phyloP scores from a whole-genome alignment of 2,329 filamentous ascomycete species.

The Pseudogymnoascus sp. region DNA sequence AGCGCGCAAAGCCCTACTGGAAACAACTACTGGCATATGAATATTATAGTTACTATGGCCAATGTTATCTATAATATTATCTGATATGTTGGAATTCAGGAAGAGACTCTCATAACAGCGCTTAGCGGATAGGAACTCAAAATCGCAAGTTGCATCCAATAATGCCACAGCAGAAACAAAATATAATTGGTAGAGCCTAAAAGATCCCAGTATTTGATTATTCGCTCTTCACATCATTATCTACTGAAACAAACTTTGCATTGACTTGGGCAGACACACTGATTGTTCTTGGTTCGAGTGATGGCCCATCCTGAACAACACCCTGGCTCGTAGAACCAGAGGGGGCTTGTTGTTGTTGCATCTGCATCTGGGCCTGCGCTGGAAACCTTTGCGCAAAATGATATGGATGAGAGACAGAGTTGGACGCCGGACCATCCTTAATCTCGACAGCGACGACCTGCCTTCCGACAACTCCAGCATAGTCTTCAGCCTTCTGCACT shows the following conservation, averaged over 20 bases:
- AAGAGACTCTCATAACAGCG: too few relatives aligned
- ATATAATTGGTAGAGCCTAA: background rate
- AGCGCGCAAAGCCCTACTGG: too few relatives aligned
- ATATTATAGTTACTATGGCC: too few relatives aligned
- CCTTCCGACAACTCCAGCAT: constrained; percentile 16
- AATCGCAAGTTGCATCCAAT: too few relatives aligned
- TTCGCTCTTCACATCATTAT: background rate
- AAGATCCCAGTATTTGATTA: background rate
- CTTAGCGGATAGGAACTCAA: too few relatives aligned
- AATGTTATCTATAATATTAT: too few relatives aligned
- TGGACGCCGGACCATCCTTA: constrained; percentile 13
- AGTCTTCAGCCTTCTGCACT: constrained; percentile 20
- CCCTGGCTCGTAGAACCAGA: background rate
- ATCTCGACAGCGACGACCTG: constrained; percentile 18
- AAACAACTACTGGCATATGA: too few relatives aligned
- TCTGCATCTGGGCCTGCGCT: background rate
- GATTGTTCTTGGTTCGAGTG: constrained; percentile 17
- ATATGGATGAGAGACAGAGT: background rate
- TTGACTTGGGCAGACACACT: constrained; percentile 16
- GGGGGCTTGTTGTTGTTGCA: background rate
- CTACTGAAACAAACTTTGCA: constrained; percentile 14
- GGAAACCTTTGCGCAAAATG: background rate
- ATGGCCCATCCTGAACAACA: constrained; percentile 8
- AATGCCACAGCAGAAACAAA: background rate
- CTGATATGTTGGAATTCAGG: too few relatives aligned